Percentiles rank a stretch among this genome's conserved stretches.
Evolutionary conservation across 345 rosid genomes (phyloP).

Genomic region (Salix purpurea): DNA sequence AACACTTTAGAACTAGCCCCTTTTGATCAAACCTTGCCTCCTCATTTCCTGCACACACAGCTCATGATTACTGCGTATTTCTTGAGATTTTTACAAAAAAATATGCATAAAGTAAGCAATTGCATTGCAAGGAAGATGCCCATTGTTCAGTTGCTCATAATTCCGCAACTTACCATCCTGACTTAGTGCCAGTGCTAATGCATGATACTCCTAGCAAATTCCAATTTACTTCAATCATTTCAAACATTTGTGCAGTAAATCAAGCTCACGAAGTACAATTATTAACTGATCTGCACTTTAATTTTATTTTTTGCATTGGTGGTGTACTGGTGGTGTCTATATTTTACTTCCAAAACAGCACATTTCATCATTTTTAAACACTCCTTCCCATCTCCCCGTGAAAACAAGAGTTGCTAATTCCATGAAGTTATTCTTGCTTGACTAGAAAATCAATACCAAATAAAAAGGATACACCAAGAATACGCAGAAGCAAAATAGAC

Average conservation of each 20-base stretch:
- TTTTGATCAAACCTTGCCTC: slow-evolving; percentile 81
- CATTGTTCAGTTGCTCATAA: neutral
- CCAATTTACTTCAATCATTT: neutral
- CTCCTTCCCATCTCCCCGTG: neutral
- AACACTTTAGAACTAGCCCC: slow-evolving; percentile 68
- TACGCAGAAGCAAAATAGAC: slow-evolving; percentile 7
- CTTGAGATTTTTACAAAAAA: neutral
- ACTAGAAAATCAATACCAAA: neutral
- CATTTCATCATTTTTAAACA: neutral
- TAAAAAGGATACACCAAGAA: neutral
- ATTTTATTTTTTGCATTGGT: neutral
- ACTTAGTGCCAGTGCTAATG: neutral
- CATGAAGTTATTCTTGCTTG: neutral
- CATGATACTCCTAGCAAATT: neutral
- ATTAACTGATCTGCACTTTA: neutral
- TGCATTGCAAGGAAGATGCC: neutral
- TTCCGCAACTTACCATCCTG: neutral
- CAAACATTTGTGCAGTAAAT: neutral
- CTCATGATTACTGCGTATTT: neutral
- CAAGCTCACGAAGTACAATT: neutral
- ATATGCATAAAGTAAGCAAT: neutral
- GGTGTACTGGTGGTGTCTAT: neutral
- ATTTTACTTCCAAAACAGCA: neutral
- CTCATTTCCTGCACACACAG: slow-evolving; percentile 65
- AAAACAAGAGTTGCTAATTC: neutral